These are phyloP conservation scores for Xylariales sp. DNA, from an alignment of 2,329 filamentous ascomycete genomes.

Conservation along the genomic window DNA sequence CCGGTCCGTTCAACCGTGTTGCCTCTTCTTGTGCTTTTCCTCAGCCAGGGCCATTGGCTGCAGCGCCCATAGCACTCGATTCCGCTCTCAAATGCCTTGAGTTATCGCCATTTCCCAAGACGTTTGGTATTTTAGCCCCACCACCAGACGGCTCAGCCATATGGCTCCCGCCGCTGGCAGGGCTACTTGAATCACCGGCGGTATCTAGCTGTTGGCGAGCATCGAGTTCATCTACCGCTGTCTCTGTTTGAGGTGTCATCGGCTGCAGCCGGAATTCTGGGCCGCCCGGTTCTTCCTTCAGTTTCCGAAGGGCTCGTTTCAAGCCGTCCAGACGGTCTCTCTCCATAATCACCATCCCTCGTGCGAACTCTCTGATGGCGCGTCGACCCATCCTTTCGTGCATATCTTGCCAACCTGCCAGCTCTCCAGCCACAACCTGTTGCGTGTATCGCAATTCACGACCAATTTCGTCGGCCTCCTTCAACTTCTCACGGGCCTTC, in stretches of 20 bases:
- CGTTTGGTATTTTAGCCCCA: too few relatives aligned
- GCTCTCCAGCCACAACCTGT: conserved; percentile 83
- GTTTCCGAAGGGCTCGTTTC: conserved; percentile 68
- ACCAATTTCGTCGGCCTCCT: conserved; percentile 69
- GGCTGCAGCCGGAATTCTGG: conserved; percentile 3
- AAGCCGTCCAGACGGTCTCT: conserved; percentile 75
- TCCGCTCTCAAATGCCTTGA: conserved; percentile 9
- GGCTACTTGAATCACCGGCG: conserved; percentile 1
- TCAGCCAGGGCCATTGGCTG: too few relatives aligned
- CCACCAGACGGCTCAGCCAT: too few relatives aligned
- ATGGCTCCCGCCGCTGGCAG: neutral
- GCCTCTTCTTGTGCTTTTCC: too few relatives aligned
- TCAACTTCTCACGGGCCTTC: conserved; percentile 65
- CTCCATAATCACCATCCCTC: conserved; percentile 75
- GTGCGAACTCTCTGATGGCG: conserved; percentile 72
- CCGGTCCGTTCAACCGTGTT: too few relatives aligned
- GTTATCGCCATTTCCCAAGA: neutral
- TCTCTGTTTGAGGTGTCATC: conserved; percentile 1
- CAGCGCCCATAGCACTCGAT: conserved; percentile 14
- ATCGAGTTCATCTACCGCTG: conserved; percentile 2
- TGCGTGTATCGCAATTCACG: conserved; percentile 87
- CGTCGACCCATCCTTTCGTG: conserved; percentile 72
- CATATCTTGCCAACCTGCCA: conserved; percentile 92
- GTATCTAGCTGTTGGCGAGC: conserved; percentile 4
- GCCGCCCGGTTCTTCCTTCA: conserved; percentile 29